phyloP scores from a whole-genome alignment of 164 flowering plant genomes.

The Liquidambar formosana region DNA sequence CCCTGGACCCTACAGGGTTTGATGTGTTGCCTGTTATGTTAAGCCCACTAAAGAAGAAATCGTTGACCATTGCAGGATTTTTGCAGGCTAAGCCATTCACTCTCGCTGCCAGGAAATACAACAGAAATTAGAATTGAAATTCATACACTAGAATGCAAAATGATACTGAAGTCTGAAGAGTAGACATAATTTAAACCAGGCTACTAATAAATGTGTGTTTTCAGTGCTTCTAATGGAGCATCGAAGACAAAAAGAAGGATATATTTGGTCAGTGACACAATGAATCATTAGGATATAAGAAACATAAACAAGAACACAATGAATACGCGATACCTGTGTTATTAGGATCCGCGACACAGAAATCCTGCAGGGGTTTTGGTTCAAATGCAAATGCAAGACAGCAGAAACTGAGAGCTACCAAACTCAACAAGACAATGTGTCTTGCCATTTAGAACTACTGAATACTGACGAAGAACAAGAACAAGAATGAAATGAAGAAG shows the following conservation, averaged over 20 bases:
- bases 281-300: background rate
- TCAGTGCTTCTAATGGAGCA: no score
- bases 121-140: background rate
- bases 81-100: slow-evolving; percentile 19
- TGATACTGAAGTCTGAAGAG: no score
- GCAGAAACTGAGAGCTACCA: slow-evolving; percentile 7
- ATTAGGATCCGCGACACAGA: slow-evolving; percentile 8
- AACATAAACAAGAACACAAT: background rate
- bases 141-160: background rate
- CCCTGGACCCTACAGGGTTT: slow-evolving; percentile 2
- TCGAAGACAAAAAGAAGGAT: no score
- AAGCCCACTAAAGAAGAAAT: slow-evolving; percentile 13
- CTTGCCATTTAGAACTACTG: slow-evolving; percentile 14
- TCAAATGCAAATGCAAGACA: slow-evolving; percentile 4
- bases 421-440: slow-evolving; percentile 4
- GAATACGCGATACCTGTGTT: background rate
- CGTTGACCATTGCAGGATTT: background rate
- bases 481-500: background rate
- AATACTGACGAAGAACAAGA: background rate
- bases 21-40: slow-evolving; percentile 15
- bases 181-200: no score
- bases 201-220: no score
- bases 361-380: slow-evolving; percentile 12
- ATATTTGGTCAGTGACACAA: no score
- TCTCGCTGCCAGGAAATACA: slow-evolving; percentile 1